phyloP scores from a whole-genome alignment of 805 yeast genomes.

The Pichia paraexigua region DNA sequence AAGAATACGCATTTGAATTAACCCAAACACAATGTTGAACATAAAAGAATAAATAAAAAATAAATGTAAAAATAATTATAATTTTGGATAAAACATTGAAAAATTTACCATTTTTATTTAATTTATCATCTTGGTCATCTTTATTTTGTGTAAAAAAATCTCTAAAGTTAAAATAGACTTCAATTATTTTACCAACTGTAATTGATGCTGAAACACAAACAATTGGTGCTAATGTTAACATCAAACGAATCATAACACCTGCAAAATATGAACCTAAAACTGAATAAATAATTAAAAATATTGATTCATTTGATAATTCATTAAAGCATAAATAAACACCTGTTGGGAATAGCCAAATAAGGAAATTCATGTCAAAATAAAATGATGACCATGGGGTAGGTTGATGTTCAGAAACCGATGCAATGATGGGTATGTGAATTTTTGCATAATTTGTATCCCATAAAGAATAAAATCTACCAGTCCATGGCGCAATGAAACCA shows the following conservation, averaged over 20 bases:
- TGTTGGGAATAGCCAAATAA: constrained; percentile 98
- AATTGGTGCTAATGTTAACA: constrained; percentile 94
- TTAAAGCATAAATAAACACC: constrained; percentile 89
- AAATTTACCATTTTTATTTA: constrained; percentile 22
- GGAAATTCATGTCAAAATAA: constrained; percentile 85
- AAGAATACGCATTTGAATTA: constrained; percentile 89
- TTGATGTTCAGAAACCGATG: constrained; percentile 98
- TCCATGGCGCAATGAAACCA: constrained; percentile 98
- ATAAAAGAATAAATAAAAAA: constrained; percentile 67
- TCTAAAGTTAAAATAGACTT: constrained; percentile 63
- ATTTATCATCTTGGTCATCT: constrained; percentile 13
- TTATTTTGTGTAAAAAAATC: constrained; percentile 13
- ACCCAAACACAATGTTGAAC: constrained; percentile 97
- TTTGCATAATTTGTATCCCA: constrained; percentile 99
- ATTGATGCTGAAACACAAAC: constrained; percentile 91
- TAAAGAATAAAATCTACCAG: constrained; percentile 95
- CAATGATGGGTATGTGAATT: constrained; percentile 96
- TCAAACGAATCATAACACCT: constrained; percentile 97
- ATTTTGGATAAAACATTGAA: constrained; percentile 41
- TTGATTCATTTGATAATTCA: constrained; percentile 85
- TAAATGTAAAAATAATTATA: constrained; percentile 58
- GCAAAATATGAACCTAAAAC: constrained; percentile 96
- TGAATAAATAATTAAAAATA: constrained; percentile 83
- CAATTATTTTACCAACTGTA: constrained; percentile 77
- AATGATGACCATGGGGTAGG: constrained; percentile 99